Conservation (phyloP, 1,284 basidiomycete species). For the Ceratobasidium sp. region DNA sequence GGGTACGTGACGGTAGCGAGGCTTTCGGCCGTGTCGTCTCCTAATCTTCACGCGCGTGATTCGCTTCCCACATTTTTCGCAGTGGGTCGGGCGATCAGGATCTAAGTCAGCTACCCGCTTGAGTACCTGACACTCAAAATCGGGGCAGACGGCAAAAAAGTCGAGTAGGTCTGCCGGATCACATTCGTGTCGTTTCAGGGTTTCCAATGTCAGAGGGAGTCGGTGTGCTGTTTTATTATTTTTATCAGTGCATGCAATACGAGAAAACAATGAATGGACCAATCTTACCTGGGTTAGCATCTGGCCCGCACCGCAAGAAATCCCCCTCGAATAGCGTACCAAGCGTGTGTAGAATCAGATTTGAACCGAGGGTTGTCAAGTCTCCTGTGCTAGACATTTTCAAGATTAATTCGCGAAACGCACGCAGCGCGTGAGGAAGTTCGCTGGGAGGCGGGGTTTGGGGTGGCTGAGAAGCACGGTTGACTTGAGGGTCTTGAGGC, state of each 20-base stretch:
- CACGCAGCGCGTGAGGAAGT: not conserved
- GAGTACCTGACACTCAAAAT: conserved; percentile 2
- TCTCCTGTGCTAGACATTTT: not conserved
- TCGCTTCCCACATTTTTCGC: not conserved
- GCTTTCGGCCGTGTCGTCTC: not conserved
- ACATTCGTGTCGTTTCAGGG: not conserved
- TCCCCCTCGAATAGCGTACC: not conserved
- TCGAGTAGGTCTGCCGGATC: not conserved
- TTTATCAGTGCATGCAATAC: not conserved
- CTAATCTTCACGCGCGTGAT: not conserved
- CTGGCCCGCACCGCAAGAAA: not conserved
- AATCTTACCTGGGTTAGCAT: not conserved
- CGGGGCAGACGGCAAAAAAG: not conserved
- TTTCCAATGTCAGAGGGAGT: not conserved
- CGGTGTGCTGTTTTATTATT: not conserved
- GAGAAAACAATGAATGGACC: too few relatives aligned
- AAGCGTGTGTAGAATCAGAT: not conserved
- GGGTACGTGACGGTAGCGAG: not conserved
- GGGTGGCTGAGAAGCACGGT: too few relatives aligned
- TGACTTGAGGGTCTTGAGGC: too few relatives aligned
- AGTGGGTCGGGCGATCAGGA: not conserved
- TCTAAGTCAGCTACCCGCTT: not conserved
- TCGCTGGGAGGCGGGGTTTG: too few relatives aligned
- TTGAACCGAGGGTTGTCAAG: not conserved
- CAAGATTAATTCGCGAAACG: not conserved